Conservation (phyloP, 2,329 filamentous ascomycete species). For the Lecanosticta acicola region DNA sequence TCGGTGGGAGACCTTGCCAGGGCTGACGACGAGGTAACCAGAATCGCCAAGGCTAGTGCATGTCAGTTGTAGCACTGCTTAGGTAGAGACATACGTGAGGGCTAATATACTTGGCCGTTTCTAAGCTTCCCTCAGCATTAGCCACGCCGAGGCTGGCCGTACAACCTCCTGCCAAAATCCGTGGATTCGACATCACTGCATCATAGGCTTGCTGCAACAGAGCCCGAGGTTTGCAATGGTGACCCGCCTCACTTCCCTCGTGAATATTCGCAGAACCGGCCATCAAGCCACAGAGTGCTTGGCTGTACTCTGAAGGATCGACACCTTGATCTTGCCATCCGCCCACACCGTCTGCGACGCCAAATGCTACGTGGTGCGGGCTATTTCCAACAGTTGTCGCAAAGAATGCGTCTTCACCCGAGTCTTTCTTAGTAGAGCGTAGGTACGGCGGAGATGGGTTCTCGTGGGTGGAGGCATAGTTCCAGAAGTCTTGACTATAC, state of each 20-base stretch:
- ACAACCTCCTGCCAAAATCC: conserved; percentile 76
- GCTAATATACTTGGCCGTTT: conserved; percentile 67
- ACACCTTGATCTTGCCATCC: conserved; percentile 91
- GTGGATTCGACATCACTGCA: conserved; percentile 65
- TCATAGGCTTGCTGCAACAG: conserved; percentile 84
- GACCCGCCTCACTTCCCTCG: conserved; percentile 30
- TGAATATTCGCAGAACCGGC: conserved; percentile 47
- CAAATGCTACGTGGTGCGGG: conserved; percentile 69
- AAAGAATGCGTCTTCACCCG: conserved; percentile 97
- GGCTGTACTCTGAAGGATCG: conserved; percentile 91
- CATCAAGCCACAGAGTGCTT: conserved; percentile 91
- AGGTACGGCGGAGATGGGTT: conserved; percentile 45
- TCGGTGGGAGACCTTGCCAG: conserved; percentile 76
- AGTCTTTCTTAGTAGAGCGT: conserved; percentile 51
- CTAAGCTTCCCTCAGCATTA: conserved; percentile 64
- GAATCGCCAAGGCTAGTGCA: conserved; percentile 72
- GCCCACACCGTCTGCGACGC: conserved; percentile 88
- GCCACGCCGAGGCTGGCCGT: conserved; percentile 86
- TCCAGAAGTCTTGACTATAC: conserved; percentile 43
- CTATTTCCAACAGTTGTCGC: conserved; percentile 66
- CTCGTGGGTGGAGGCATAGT: conserved; percentile 29
- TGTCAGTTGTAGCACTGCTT: neutral
- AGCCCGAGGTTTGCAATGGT: conserved; percentile 47
- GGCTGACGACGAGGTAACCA: conserved; percentile 79
- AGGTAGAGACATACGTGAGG: neutral